These are phyloP conservation scores for Cercophora sp. DNA, from an alignment of 495 filamentous ascomycete genomes.

Conservation along the genomic window DNA sequence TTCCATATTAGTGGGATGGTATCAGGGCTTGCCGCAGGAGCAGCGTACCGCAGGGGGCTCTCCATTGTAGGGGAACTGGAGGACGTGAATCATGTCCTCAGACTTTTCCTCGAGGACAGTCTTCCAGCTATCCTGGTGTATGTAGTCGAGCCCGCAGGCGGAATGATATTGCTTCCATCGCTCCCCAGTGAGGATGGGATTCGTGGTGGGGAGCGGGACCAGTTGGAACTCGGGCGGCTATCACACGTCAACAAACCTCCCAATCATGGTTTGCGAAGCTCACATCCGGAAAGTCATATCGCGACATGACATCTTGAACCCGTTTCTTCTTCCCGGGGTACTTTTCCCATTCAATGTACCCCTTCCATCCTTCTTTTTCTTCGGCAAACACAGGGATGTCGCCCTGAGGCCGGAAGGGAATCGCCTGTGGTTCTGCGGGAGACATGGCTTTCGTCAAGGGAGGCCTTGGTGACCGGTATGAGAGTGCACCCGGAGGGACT, in stretches of 20 bases:
- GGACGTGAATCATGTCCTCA: slow-evolving; percentile 61
- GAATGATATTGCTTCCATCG: slow-evolving; percentile 65
- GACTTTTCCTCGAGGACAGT: slow-evolving; percentile 58
- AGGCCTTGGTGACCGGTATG: no score
- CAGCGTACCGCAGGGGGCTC: slow-evolving; percentile 48
- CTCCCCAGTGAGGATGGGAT: slow-evolving; percentile 56
- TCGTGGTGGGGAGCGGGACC: slow-evolving; percentile 55
- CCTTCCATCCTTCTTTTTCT: slow-evolving; percentile 25
- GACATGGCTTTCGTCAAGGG: no score
- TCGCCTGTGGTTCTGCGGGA: slow-evolving; percentile 18
- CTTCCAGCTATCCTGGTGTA: slow-evolving; percentile 55
- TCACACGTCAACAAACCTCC: no score
- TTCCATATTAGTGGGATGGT: no score
- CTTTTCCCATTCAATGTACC: slow-evolving; percentile 66
- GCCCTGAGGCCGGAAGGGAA: slow-evolving; percentile 18
- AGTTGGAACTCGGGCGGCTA: slow-evolving; percentile 58
- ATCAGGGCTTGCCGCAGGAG: neutral
- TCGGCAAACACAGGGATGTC: slow-evolving; percentile 19
- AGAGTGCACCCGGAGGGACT: no score
- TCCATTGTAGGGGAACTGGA: slow-evolving; percentile 70
- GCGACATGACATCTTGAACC: slow-evolving; percentile 53
- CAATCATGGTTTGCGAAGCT: neutral
- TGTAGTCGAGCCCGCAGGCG: slow-evolving; percentile 48
- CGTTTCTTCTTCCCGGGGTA: slow-evolving; percentile 61
- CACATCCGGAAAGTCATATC: slow-evolving; percentile 49